Evolutionary conservation across 495 filamentous ascomycete genomes (phyloP).

Genomic region (Aspergillus wentii): DNA sequence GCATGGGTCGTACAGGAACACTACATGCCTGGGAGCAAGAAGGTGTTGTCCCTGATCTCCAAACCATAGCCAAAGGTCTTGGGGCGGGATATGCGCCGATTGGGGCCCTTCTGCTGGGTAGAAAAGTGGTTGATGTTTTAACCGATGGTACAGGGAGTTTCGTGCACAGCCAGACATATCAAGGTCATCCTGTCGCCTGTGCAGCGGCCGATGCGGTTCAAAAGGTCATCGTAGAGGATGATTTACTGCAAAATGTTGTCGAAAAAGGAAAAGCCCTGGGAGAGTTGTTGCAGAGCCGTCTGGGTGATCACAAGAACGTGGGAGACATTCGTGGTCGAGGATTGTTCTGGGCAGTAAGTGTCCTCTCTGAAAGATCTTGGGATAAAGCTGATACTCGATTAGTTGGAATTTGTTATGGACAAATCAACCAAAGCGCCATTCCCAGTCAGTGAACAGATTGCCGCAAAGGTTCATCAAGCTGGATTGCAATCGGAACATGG

Average conservation of each 20-base stretch:
- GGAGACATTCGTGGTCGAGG: conserved; percentile 51
- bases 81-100: conserved; percentile 57
- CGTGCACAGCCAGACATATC: conserved; percentile 50
- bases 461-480: conserved; percentile 44
- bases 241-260: conserved; percentile 39
- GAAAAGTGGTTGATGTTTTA: conserved; percentile 47
- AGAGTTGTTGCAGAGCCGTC: conserved; percentile 26
- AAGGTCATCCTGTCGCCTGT: conserved; percentile 47
- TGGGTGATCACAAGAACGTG: conserved; percentile 36
- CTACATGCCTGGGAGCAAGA: conserved; percentile 62
- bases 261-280: conserved; percentile 39
- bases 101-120: conserved; percentile 48
- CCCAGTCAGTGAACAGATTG: conserved; percentile 23
- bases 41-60: conserved; percentile 52
- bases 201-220: conserved; percentile 44
- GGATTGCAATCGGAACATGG: conserved; percentile 47
- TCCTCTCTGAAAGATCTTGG: neutral
- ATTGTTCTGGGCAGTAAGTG: conserved; percentile 47
- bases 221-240: conserved; percentile 35
- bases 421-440: conserved; percentile 50
- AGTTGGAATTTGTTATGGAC: conserved; percentile 54
- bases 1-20: conserved; percentile 60
- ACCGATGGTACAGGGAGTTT: conserved; percentile 44
- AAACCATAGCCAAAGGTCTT: conserved; percentile 58
- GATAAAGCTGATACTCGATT: conserved; percentile 2